These are phyloP conservation scores for Fusarium brachygibbosum DNA, from an alignment of 2,329 filamentous ascomycete genomes.

Conservation along the genomic window DNA sequence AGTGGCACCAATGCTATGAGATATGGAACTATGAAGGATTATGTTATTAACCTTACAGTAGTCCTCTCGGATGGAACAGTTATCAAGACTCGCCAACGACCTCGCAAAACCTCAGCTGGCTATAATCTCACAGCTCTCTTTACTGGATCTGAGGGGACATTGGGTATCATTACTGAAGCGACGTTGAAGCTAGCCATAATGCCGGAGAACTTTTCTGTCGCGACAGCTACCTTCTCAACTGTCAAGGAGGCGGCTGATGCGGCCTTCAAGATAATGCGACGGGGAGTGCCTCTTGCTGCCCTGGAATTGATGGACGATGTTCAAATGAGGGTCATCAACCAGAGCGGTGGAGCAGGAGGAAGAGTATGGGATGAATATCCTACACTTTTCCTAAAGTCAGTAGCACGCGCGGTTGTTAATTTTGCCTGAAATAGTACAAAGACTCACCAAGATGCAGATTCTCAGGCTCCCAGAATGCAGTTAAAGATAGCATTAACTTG, in stretches of 20 bases:
- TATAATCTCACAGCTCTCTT: constrained; percentile 80
- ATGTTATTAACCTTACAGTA: constrained; percentile 78
- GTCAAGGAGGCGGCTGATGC: constrained; percentile 73
- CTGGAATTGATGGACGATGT: constrained; percentile 74
- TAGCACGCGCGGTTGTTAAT: no score
- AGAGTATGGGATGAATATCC: constrained; percentile 75
- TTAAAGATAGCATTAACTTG: constrained; percentile 70
- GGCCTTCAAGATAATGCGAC: constrained; percentile 73
- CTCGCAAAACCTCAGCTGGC: constrained; percentile 77
- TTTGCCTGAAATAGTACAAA: no score
- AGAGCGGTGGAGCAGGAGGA: constrained; percentile 68
- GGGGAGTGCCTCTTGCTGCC: constrained; percentile 75
- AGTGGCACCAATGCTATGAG: constrained; percentile 71
- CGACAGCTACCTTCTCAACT: constrained; percentile 71
- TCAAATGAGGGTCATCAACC: constrained; percentile 77
- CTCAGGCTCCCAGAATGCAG: constrained; percentile 71
- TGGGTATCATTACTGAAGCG: constrained; percentile 78
- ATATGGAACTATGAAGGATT: constrained; percentile 83
- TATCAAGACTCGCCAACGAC: constrained; percentile 76
- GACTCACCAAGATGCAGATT: no score
- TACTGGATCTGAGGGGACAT: constrained; percentile 77
- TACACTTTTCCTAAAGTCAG: constrained; percentile 81
- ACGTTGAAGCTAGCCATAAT: constrained; percentile 76
- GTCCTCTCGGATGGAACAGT: constrained; percentile 75
- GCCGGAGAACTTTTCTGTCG: constrained; percentile 74